Base-by-base conservation (phyloP, 1,139 yeast genomes). In the Pichia sp. region DNA sequence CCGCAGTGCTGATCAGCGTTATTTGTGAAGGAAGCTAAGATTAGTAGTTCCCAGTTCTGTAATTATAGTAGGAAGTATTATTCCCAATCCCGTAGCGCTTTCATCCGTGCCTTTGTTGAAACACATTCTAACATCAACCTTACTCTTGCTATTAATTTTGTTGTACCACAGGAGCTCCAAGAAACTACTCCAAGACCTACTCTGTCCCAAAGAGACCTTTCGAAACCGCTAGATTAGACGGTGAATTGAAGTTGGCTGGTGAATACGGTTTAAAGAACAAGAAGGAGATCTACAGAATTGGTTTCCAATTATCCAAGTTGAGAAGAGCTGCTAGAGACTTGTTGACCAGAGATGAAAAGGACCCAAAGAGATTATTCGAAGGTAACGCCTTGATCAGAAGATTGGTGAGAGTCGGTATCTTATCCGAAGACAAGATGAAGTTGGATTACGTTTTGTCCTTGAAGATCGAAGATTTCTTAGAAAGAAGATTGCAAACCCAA, bases 311-410 rank as follows among this genome's bases (percentile, higher is more conserved):
- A 76, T 93, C 99, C 67, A 93, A 93, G 87, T 93, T 93, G 77
- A 93, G 99, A 85, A 90, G 99, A 85, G 99, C 99, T 77, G 99
- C 99, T 75, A 96, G 99, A 87, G 98, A 95, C 76, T 85, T 93
- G 75, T 87, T 93, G 80, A 93, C 99, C 82, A 90, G 97, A 84
- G 99, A 93, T 73, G 99, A 93, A 84, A 93, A 93, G 86, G 99
- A 93, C 81, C 97, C 97, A 84, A 93, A 90, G 89, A 92, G 99
- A 85, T 87, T 93, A 75, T 93, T 93, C 84, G 99, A 93, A 82
- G 99, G 99, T 88, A 93, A 93, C 76, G 99, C 99, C 75, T 90
- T 93, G 78, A 93, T 90, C 78, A 85, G 95, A 85, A 90, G 97
- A 84, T 86, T 90, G 75, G 97, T 90, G 62, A 90, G 97, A 83